Base-by-base conservation (phyloP, 1,284 basidiomycete species). In the Sanghuangporus baumii region DNA sequence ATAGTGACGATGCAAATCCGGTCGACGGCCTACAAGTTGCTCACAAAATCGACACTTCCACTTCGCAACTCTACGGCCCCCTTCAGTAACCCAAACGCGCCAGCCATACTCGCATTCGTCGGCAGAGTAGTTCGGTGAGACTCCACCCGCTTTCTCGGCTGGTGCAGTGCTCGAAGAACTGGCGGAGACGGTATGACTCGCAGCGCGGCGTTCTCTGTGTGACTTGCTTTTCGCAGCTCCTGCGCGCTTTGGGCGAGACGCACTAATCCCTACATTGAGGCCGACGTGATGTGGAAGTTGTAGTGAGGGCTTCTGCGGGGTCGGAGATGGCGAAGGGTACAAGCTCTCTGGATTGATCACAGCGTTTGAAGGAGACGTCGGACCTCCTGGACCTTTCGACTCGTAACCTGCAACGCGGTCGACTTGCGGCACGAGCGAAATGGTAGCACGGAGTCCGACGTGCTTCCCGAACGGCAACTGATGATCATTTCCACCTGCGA, bases 1-100 rank as follows among this genome's bases (percentile, higher is more conserved):
- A 23, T 43, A 57, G 18, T 64, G 62, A 9, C 62, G 40, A 36
- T 64, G 58, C n/a, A 64, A 23, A 41, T 64, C 62, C 8, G 62
- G 62, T 52, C 55, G 43, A 8, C 62, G 58, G 4, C 62, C 62
- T 4, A 52, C 31, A 26, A 56, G 14, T 1, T 20, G 23, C 7
- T 37, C 37, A 16, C 62, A 64, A 18, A 12, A 48, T 18, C 7
- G 23, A 36, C 62, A 64, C 16, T 56, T 31, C 62, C 62, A 64
- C 52, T 60, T 64, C 20, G 36, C 36, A 23, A 52, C 37, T 16
- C 23, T 23, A 4, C n/a, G 4, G 5, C 57, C 62, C n/a, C 34
- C 31, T 26, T 63, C 51, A 14, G 34, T 14, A 20, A 37, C 57
- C 57, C 46, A 55, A 6, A 63, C 48, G 7, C 23, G 40, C 52